Base-by-base conservation (phyloP, 495 filamentous ascomycete species). In the Usnea hakonensis region DNA sequence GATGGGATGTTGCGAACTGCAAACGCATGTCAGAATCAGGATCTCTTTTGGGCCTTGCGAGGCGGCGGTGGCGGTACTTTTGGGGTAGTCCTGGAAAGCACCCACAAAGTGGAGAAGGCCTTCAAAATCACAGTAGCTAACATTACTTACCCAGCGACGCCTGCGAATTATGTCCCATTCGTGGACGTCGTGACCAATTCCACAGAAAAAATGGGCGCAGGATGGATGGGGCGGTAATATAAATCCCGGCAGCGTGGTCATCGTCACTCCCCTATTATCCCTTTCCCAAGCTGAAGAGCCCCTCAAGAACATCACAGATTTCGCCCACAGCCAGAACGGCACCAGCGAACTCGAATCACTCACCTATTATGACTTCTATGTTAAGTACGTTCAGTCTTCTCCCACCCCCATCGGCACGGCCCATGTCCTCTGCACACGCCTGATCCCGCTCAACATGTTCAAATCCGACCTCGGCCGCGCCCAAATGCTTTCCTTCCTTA, bases 31-130 rank as follows among this genome's bases (percentile, higher is more conserved):
- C 72, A 70, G 36, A 76, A 87, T 62, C 58, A 79, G 0, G 85
- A 87, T 40, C 79, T 87, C 16, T 88, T 86, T 75, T 87, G 79
- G 69, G 79, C 79, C 4, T 70, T 86, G 30, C 74, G 83, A 37
- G 83, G 83, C 26, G 82, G 82, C 5, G 82, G 82, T 17, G 81
- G 81, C 9, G 77, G 79, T 19, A 82, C 77, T 23, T 83, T 81
- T 62, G 81, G 78, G 16, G 72, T 83, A n/a, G n/a, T n/a, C n/a
- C n/a, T n/a, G n/a, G n/a, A n/a, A n/a, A n/a, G n/a, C n/a, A n/a
- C n/a, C n/a, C n/a, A n/a, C n/a, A n/a, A n/a, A n/a, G n/a, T n/a
- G n/a, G n/a, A n/a, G n/a, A n/a, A n/a, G n/a, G n/a, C n/a, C n/a
- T n/a, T n/a, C n/a, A n/a, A n/a, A n/a, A n/a, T n/a, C n/a, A n/a